Base-by-base conservation (phyloP, 371 early-diverging fungal genomes). In the Mucor mucedo region DNA sequence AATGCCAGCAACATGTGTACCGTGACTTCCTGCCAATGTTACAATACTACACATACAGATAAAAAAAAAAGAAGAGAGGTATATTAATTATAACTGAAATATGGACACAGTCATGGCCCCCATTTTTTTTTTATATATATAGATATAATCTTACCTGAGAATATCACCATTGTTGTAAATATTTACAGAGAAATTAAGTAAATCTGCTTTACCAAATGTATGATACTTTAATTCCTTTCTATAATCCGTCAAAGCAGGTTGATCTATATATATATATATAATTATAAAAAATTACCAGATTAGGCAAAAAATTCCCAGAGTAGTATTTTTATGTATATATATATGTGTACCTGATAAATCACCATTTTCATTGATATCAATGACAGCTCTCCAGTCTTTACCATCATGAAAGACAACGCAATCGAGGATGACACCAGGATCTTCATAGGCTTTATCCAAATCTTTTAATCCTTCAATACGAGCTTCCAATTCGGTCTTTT, bases 1-100 rank as follows among this genome's bases (percentile, higher is more conserved):
- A 63, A 93, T 93, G 40, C 91, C 94, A 35, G 97, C 96, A 48
- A 98, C 98, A 68, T 98, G 98, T 6, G 95, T 96, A 40, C 94
- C 94, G 66, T 98, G 98, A 47, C 89, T 80, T 16, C 96, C 93
- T 33, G 89, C 87, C 49, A 86, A 72, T 40, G 91, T 90, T 28
- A 95, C 97, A 67, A 96, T 89, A 68, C 90, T 84, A 55, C 49
- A 56, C 60, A 13, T 13, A 45, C 21, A 44, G 8, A 28, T 45
- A 38, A 48, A 60, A 48, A 48, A 60, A 48, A 39, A 39, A 42
- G n/a, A 11, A 42, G n/a, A 42, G 11, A 42, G 4, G n/a, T 21
- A 21, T 21, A 21, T 21, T 21, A 21, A 21, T 21, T 21, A 21
- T 21, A 21, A 21, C 21, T 21, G 21, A 21, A 21, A 21, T 21